A percentile compares a stretch with the other conserved stretches of the same genome.
Conservation (phyloP, 805 yeast genomes). For the Candida sphagnicola region DNA sequence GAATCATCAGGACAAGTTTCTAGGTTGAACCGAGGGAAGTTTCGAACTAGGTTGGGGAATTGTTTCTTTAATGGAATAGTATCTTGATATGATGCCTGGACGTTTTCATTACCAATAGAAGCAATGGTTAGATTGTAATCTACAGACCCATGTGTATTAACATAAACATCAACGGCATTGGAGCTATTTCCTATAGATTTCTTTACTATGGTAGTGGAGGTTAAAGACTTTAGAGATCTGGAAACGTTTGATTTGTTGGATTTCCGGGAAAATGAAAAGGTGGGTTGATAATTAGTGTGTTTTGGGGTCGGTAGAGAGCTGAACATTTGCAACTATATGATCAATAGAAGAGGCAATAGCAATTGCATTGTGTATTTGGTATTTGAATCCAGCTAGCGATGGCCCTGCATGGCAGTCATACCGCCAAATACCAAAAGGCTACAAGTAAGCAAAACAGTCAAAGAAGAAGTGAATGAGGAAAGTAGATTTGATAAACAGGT, state of each 20-base stretch:
- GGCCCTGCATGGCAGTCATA: too few relatives aligned
- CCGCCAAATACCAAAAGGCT: too few relatives aligned
- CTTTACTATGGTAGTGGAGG: background rate
- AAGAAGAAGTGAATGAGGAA: too few relatives aligned
- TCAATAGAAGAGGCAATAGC: too few relatives aligned
- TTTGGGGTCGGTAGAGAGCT: conserved; percentile 2
- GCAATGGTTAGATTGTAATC: conserved; percentile 25
- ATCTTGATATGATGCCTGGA: conserved; percentile 49
- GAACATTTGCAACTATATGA: conserved; percentile 1
- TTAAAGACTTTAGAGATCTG: background rate
- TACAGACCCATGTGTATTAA: conserved; percentile 24
- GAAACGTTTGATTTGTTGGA: background rate
- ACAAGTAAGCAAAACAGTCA: too few relatives aligned
- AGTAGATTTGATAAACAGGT: too few relatives aligned
- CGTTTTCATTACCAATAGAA: conserved; percentile 11
- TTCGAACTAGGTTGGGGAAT: conserved; percentile 35
- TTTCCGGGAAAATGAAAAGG: background rate
- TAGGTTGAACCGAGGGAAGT: conserved; percentile 36
- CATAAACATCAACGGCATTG: conserved; percentile 10
- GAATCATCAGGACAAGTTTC: conserved; percentile 41
- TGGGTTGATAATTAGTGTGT: background rate
- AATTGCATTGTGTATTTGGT: too few relatives aligned
- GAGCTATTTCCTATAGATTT: background rate
- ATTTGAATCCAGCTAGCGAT: too few relatives aligned
- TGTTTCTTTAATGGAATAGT: conserved; percentile 54